Base-by-base conservation (phyloP, 2,329 filamentous ascomycete species). In the Penicillium freii region DNA sequence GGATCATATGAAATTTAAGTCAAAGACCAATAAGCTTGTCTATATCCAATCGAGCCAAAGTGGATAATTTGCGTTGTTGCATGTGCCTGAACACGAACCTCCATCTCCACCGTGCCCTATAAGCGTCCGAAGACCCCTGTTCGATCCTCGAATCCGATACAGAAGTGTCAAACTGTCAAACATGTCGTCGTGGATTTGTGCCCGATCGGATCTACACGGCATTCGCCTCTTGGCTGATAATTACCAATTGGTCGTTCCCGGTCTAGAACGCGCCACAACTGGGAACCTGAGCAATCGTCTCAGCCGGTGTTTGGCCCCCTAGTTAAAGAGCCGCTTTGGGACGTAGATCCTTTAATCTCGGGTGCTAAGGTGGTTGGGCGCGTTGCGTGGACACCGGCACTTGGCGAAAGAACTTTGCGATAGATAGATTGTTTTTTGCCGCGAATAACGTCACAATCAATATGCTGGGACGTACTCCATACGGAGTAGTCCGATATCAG, bases 341-440 rank as follows among this genome's bases (percentile, higher is more conserved):
- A 33, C 11, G 11, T 15, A 33, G 31, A 33, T 46, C 53, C 53
- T 51, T 34, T 34, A 47, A 52, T 56, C 25, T 56, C 54, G 42
- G 54, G 15, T 51, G 13, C 21, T 25, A 13, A n/a, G n/a, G 39
- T 23, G 17, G 38, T 13, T 9, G 40, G 38, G 39, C n/a, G 21
- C 27, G 17, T 52, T 44, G 15, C 38, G 23, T 40, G 46, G 45
- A 44, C 25, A 34, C 31, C 54, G 49, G 42, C 42, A 56, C 40
- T 45, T 46, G n/a, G 31, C 49, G 23, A 49, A 47, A 27, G 19
- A 17, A 15, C 1, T 36, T 52, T 31, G 50, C 21, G 15, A 43
- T 43, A 25, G 6, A 33, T 33, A n/a, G 33, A 47, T 21, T 47
- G 34, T 10, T 46, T 38, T 34, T 33, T 33, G 11, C 11, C 31